Base-by-base conservation (phyloP, 257 asterid genomes). In the Nicotiana tabacum region DNA sequence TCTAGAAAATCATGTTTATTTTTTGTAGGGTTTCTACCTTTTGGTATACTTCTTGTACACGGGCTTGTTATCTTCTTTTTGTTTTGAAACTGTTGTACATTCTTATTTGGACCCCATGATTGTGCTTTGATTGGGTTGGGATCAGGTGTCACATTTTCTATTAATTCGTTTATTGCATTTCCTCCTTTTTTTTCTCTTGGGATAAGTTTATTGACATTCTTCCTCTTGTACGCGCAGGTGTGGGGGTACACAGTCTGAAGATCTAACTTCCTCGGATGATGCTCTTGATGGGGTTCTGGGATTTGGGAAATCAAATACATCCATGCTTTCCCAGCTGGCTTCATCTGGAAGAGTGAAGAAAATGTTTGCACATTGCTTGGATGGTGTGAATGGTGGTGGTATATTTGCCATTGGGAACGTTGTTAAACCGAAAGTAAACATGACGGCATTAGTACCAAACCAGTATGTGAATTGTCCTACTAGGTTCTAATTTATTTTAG, bases 341-440 rank as follows among this genome's bases (percentile, higher is more conserved):
- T 90, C 95, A 68, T 85, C 99, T 53, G 97, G 98, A 81, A 91
- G 92, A 89, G 97, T 96, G 57, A 96, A 89, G 87, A 94, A 90
- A 86, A 94, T 94, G 98, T 96, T 96, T 91, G 99, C 99, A 51
- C 99, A 94, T 91, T 96, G 99, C 87, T 89, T 96, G 84, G 99
- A 94, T 84, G 99, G 98, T 4, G 97, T 89, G 69, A 94, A 94
- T 87, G 99, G 99, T 87, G 99, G 99, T 81, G 99, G 99, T 83
- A 96, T 96, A 83, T 96, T 96, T 90, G 99, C 99, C 82, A 96
- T 96, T 81, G 99, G 99, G 85, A 94, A 96, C 83, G 99, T 96
- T 85, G 98, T 96, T 90, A 96, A 94, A 83, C 99, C 99, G 83
- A 91, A 88, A 93, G 99, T 96, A 74, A 93, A 91, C 85, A 94